Conservation (phyloP, 1,284 basidiomycete genomes). For the Clitocybe nebularis region DNA sequence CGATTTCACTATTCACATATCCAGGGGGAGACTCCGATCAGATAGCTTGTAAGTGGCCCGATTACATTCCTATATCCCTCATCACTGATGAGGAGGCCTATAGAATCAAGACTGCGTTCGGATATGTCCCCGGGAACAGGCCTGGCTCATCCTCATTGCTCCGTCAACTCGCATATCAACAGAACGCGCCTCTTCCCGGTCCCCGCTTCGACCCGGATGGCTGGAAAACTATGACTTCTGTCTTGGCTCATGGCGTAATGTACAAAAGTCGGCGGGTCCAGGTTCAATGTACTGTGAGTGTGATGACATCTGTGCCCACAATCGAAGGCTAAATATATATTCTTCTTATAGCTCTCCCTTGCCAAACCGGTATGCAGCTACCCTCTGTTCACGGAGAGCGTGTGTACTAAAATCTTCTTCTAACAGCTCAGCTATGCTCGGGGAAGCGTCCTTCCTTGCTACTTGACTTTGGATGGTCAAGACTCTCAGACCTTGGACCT, state of each 20-base stretch:
- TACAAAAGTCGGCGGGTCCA: conserved; percentile 37
- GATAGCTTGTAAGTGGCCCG: conserved; percentile 41
- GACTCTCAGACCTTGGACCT: conserved; percentile 39
- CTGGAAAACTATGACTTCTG: conserved; percentile 39
- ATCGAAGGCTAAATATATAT: conserved; percentile 3
- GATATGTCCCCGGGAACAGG: conserved; percentile 42
- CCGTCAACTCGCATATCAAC: conserved; percentile 45
- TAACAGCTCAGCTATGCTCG: conserved; percentile 43
- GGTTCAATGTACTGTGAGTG: conserved; percentile 38
- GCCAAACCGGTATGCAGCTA: conserved; percentile 37
- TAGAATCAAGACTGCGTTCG: conserved; percentile 47
- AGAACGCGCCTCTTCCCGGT: conserved; percentile 36
- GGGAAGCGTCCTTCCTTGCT: conserved; percentile 43
- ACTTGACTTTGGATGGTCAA: conserved; percentile 34
- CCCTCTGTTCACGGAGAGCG: neutral
- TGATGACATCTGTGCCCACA: neutral
- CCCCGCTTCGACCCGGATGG: conserved; percentile 43
- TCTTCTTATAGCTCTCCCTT: conserved; percentile 31
- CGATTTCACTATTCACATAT: conserved; percentile 39
- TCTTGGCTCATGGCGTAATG: conserved; percentile 36
- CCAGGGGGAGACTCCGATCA: conserved; percentile 42
- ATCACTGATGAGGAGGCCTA: too few relatives aligned
- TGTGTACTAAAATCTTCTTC: neutral
- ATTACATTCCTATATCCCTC: too few relatives aligned
- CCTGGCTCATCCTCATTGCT: conserved; percentile 41